Base-by-base conservation (phyloP, 495 filamentous ascomycete species). In the Penicillium bialowiezense region DNA sequence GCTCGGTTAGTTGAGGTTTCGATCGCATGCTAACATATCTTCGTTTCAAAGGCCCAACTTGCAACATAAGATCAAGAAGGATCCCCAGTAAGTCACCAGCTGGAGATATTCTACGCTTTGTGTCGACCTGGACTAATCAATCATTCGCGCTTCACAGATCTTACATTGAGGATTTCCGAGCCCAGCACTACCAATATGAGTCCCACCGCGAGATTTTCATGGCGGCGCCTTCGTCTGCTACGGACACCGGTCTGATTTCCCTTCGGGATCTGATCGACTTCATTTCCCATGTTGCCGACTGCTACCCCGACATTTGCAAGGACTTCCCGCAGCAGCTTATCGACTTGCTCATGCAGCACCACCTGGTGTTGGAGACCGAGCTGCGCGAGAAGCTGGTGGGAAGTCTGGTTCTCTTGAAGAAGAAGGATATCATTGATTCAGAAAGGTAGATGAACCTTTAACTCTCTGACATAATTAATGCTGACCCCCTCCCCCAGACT, bases 331-430 rank as follows among this genome's bases (percentile, higher is more conserved):
- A 86, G 43, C 87, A 96, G 54, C 75, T 99, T 17, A 88, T 87
- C 50, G 76, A 85, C 31, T 82, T 97, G 52, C 70, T 99, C 33
- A 80, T 78, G 42, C 73, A 84, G 28, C 88, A 97, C 64, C 92
- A 97, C 74, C 79, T 82, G 20, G 76, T 83, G 2, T 74, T 99
- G 17, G 84, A 91, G 59, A 70, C 78, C 15, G 91, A 97, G 29
- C 67, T 97, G 43, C 78, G 95, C 8, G 95, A 97, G 60, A 97
- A 97, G 76, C 78, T 97, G 46, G 92, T 97, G 1, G 89, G 90
- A 24, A 95, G 89, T 63, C 72, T 99, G 54, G 87, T 91, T 18
- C 73, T 99, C 29, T 67, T 97, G 44, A 79, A 88, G 41, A 89
- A 92, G 60, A 98, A 98, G 69, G 90, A 95, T 17, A 77, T 96